Conservation (phyloP, 805 yeast species). For the Metschnikowia bowlesiae region DNA sequence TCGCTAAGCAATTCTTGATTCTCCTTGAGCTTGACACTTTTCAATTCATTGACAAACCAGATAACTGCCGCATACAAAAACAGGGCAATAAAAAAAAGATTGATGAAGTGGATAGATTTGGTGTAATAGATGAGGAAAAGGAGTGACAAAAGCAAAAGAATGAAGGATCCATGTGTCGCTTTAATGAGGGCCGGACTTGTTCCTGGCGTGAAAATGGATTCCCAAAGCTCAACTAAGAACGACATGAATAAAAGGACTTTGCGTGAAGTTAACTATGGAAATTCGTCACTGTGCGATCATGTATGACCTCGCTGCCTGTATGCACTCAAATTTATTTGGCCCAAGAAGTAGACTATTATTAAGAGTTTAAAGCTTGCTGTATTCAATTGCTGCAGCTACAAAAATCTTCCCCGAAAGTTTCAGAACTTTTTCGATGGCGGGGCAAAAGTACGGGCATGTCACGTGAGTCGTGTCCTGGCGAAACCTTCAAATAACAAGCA, state of each 20-base stretch:
- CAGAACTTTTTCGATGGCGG: neutral
- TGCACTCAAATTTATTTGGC: neutral
- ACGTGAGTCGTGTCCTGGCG: conserved; percentile 13
- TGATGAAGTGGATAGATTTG: conserved; percentile 62
- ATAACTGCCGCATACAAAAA: conserved; percentile 74
- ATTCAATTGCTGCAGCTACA: neutral
- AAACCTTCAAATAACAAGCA: conserved; percentile 1
- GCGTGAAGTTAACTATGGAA: neutral
- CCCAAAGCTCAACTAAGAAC: conserved; percentile 73
- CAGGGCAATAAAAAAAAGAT: conserved; percentile 51
- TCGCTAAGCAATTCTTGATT: conserved; percentile 37
- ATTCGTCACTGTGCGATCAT: conserved; percentile 1
- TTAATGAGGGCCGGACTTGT: conserved; percentile 81
- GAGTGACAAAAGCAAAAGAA: conserved; percentile 55
- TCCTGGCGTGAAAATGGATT: conserved; percentile 89
- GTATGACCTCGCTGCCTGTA: neutral
- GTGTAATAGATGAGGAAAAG: conserved; percentile 55
- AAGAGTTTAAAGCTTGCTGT: neutral
- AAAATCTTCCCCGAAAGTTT: neutral
- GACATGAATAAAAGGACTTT: conserved; percentile 18
- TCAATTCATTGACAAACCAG: conserved; percentile 81
- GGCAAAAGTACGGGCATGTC: neutral
- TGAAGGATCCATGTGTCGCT: conserved; percentile 85
- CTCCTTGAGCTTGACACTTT: conserved; percentile 42
- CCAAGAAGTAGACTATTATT: neutral